Percentiles rank a stretch among this genome's conserved stretches.
These are phyloP conservation scores for Barnettozyma populi DNA, from an alignment of 805 yeast genomes.

Conservation along the genomic window DNA sequence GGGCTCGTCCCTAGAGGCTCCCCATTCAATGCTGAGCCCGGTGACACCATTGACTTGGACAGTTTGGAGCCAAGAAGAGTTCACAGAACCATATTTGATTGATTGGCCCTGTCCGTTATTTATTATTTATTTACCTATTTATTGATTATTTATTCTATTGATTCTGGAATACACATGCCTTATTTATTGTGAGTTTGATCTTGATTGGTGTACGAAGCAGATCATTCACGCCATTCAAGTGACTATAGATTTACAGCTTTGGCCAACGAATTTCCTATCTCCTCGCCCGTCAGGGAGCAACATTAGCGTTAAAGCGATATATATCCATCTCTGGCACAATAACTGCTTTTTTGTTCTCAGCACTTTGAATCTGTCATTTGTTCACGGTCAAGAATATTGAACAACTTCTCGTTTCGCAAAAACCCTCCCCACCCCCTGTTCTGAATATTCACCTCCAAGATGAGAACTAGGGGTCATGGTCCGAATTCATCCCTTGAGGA, in stretches of 20 bases:
- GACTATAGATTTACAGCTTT: too few relatives aligned
- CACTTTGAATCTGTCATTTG: too few relatives aligned
- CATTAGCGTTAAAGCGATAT: too few relatives aligned
- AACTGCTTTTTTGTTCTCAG: too few relatives aligned
- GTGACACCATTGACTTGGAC: slow-evolving; percentile 8
- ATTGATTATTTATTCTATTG: not conserved
- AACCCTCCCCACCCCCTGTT: not conserved
- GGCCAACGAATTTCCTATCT: too few relatives aligned
- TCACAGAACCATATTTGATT: slow-evolving; percentile 10
- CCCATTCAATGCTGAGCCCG: slow-evolving; percentile 10
- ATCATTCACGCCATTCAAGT: too few relatives aligned
- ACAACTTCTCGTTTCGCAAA: not conserved
- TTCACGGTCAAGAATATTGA: too few relatives aligned
- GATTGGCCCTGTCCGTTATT: not conserved
- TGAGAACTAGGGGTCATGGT: not conserved
- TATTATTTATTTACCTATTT: not conserved
- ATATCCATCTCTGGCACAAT: too few relatives aligned
- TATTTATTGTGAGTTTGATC: not conserved
- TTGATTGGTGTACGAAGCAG: too few relatives aligned
- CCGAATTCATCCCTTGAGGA: not conserved
- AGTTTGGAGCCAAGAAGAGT: slow-evolving; percentile 9
- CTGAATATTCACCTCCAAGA: not conserved
- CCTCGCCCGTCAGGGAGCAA: too few relatives aligned
- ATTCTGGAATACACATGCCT: not conserved
- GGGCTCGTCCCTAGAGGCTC: slow-evolving; percentile 9